A percentile compares a stretch with the other conserved stretches of the same genome.
These are phyloP conservation scores for Phialemoniopsis sp. DNA, from an alignment of 2,329 filamentous ascomycete species.

Conservation along the genomic window DNA sequence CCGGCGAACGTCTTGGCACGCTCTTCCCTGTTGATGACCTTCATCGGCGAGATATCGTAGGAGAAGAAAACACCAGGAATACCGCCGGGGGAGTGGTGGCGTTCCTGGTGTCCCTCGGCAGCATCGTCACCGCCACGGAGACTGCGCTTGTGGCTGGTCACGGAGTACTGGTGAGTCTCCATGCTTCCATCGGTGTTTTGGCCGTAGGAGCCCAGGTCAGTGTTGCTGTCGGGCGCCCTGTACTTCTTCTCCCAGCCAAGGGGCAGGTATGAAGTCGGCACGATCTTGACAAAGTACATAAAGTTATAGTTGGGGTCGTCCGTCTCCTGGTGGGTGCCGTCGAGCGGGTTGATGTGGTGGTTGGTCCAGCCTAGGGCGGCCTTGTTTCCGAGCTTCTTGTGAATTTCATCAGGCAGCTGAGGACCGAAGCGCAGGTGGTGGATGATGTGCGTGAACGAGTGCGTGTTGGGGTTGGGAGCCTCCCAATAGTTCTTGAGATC, in stretches of 20 bases:
- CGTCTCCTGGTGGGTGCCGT: slow-evolving; percentile 72
- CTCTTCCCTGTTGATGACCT: slow-evolving; percentile 95
- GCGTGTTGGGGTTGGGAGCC: slow-evolving; percentile 59
- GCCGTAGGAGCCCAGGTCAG: slow-evolving; percentile 66
- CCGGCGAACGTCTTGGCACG: slow-evolving; percentile 84
- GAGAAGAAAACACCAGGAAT: slow-evolving; percentile 99
- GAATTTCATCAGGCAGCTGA: slow-evolving; percentile 72
- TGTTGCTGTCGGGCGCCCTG: slow-evolving; percentile 40
- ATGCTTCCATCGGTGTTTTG: slow-evolving; percentile 70
- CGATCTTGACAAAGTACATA: slow-evolving; percentile 99
- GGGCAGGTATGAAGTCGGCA: slow-evolving; percentile 90
- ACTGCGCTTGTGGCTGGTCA: slow-evolving; percentile 92
- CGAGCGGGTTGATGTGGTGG: slow-evolving; percentile 89
- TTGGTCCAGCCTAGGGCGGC: slow-evolving; percentile 67
- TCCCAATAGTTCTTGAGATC: slow-evolving; percentile 96
- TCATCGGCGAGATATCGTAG: slow-evolving; percentile 99
- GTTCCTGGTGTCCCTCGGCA: slow-evolving; percentile 86
- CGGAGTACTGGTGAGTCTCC: slow-evolving; percentile 97
- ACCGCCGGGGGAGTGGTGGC: slow-evolving; percentile 81
- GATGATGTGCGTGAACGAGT: slow-evolving; percentile 86
- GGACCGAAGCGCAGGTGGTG: slow-evolving; percentile 92
- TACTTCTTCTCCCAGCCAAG: slow-evolving; percentile 76
- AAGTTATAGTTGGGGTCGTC: slow-evolving; percentile 86
- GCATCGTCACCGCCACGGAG: slow-evolving; percentile 78
- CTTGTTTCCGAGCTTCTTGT: slow-evolving; percentile 52